Evolutionary conservation across 176 grass and related monocot species (phyloP).

Genomic region (Oryza officinalis): DNA sequence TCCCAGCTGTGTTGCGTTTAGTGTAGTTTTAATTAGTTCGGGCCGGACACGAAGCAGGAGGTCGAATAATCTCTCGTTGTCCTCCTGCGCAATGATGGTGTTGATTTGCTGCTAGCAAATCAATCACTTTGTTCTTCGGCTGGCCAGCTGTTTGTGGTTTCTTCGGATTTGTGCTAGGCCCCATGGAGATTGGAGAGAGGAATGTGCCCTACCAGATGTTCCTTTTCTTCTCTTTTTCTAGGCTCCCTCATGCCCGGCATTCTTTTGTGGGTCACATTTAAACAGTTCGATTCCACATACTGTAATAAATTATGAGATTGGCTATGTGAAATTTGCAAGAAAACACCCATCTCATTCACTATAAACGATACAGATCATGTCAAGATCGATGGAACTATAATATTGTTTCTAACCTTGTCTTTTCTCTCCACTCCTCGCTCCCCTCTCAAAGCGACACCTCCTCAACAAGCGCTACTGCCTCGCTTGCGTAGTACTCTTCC

Average conservation of each 20-base stretch:
- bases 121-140: conserved; percentile 11
- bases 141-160: not conserved
- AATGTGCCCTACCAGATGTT: conserved; percentile 33
- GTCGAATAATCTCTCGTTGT: not conserved
- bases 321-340: no score
- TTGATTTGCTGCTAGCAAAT: conserved; percentile 41
- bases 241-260: conserved; percentile 47
- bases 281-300: not conserved
- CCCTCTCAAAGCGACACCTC: no score
- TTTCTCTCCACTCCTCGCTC: no score
- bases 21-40: conserved; percentile 22
- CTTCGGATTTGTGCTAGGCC: conserved; percentile 23
- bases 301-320: no score
- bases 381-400: no score
- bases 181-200: not conserved
- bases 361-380: no score
- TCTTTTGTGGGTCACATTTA: conserved; percentile 14
- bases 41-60: not conserved
- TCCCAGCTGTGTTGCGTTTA: not conserved
- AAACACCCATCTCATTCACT: no score
- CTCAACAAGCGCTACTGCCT: no score
- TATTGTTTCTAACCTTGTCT: no score
- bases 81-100: conserved; percentile 45
- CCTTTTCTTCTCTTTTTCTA: conserved; percentile 17
- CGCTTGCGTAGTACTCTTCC: no score